These are phyloP conservation scores for Lodderomyces jiufengensis DNA, from an alignment of 1,139 yeast genomes.

Conservation along the genomic window DNA sequence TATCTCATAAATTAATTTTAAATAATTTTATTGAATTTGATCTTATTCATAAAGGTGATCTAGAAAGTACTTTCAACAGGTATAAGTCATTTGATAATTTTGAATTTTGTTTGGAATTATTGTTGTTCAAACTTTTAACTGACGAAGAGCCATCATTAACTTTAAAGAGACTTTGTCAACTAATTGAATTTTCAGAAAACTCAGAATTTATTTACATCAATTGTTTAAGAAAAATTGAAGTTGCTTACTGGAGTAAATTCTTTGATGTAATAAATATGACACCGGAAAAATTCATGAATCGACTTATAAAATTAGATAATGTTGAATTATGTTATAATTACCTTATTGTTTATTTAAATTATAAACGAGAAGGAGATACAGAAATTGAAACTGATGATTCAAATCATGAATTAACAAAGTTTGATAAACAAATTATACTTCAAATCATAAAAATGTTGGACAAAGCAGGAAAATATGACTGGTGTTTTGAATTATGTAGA, in stretches of 20 bases:
- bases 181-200: constrained; percentile 27
- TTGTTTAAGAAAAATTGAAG: constrained; percentile 44
- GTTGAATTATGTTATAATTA: constrained; percentile 43
- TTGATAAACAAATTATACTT: constrained; percentile 33
- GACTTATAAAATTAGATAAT: constrained; percentile 29
- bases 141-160: constrained; percentile 11
- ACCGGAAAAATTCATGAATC: constrained; percentile 38
- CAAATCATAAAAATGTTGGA: constrained; percentile 35
- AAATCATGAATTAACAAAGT: constrained; percentile 20
- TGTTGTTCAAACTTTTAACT: constrained; percentile 35
- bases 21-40: constrained; percentile 40
- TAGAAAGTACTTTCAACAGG: constrained; percentile 19
- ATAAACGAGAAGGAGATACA: constrained; percentile 32
- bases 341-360: constrained; percentile 40
- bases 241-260: constrained; percentile 37
- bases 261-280: constrained; percentile 33
- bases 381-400: constrained; percentile 5
- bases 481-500: constrained; percentile 46
- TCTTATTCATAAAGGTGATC: constrained; percentile 22
- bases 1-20: constrained; percentile 32
- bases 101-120: constrained; percentile 38
- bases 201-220: constrained; percentile 37
- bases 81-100: constrained; percentile 31
- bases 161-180: constrained; percentile 24
- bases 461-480: constrained; percentile 36